phyloP scores from a whole-genome alignment of 1,284 basidiomycete species.

The Papiliotrema nemorosa region DNA sequence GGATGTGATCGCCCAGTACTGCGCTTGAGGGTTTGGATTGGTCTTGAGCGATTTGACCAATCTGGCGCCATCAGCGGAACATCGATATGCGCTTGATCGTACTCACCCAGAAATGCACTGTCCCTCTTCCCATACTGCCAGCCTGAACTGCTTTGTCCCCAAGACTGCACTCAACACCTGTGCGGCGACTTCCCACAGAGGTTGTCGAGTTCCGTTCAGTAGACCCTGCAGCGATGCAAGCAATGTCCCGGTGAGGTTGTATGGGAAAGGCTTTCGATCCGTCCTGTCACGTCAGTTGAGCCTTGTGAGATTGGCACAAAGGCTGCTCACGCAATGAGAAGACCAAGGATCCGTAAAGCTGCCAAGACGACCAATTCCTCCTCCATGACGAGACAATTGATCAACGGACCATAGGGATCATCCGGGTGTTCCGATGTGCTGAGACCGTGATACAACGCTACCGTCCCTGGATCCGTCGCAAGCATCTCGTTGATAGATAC shows the following conservation, averaged over 20 bases:
- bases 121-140: constrained; percentile 51
- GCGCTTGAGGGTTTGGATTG: constrained; percentile 76
- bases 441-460: constrained; percentile 61
- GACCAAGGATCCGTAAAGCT: constrained; percentile 78
- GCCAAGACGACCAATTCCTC: constrained; percentile 94
- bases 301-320: neutral
- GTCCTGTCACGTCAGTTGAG: constrained; percentile 29
- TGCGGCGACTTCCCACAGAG: constrained; percentile 80
- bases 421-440: constrained; percentile 50
- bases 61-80: constrained; percentile 52
- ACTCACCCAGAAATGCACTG: constrained; percentile 47
- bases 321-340: constrained; percentile 65
- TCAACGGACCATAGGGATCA: constrained; percentile 29
- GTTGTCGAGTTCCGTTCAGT: constrained; percentile 55
- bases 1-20: constrained; percentile 87
- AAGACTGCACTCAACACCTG: constrained; percentile 86
- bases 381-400: constrained; percentile 73
- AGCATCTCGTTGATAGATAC: constrained; percentile 89
- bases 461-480: constrained; percentile 26
- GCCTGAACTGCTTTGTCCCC: constrained; percentile 71
- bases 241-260: constrained; percentile 63
- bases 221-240: constrained; percentile 63
- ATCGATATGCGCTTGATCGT: no score
- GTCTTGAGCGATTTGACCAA: constrained; percentile 72
- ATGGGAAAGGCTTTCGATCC: constrained; percentile 51